Percentiles rank a stretch among this genome's conserved stretches.
phyloP scores from a whole-genome alignment of 1,284 basidiomycete species.

The Irpex rosettiformis region DNA sequence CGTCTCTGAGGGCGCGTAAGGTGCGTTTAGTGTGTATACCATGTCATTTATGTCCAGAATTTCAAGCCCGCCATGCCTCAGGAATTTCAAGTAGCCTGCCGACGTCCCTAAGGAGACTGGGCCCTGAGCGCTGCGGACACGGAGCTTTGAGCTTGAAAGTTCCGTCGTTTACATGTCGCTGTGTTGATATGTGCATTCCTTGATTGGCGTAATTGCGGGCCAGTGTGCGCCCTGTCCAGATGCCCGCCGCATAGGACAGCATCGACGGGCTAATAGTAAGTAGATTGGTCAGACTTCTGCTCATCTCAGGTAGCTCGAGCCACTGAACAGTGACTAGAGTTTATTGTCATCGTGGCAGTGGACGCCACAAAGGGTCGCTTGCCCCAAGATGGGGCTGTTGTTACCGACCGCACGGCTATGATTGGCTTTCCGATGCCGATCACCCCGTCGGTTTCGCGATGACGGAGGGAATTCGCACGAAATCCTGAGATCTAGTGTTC shows the following conservation, averaged over 20 bases:
- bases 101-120: neutral
- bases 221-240: too few species aligned
- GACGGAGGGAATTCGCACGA: neutral
- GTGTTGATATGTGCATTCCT: neutral
- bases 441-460: neutral
- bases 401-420: neutral
- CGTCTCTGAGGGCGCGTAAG: neutral
- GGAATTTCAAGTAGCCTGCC: neutral
- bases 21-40: neutral
- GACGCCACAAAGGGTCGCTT: conserved; percentile 2
- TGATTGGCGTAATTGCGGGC: too few species aligned
- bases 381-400: neutral
- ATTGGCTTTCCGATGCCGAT: neutral
- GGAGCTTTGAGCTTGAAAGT: neutral
- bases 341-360: too few species aligned
- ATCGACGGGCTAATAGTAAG: too few species aligned
- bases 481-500: neutral
- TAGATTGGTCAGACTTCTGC: too few species aligned
- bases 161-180: too few species aligned
- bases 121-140: neutral
- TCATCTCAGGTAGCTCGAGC: too few species aligned
- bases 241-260: too few species aligned
- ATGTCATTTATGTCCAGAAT: neutral
- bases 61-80: neutral
- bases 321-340: too few species aligned